Conservation (phyloP, 306 rosid genomes). For the Hippophae gyantsensis region DNA sequence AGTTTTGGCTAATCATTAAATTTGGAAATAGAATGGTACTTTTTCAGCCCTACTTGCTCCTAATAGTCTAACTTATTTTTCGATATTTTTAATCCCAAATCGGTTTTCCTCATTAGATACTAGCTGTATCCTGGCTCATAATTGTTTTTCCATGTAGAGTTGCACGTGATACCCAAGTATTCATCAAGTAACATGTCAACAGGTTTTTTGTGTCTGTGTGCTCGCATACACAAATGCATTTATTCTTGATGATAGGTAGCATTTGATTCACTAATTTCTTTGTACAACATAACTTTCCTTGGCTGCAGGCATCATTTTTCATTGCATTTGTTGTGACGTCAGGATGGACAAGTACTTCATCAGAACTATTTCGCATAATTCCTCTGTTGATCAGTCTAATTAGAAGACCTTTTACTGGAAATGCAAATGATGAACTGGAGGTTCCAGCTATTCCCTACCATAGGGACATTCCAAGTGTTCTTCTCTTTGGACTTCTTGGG, state of each 20-base stretch:
- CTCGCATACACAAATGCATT: too few species aligned
- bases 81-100: too few species aligned
- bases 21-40: too few species aligned
- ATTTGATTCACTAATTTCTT: constrained; percentile 12
- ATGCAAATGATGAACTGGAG: constrained; percentile 40
- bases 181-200: too few species aligned
- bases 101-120: too few species aligned
- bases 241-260: background rate
- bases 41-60: too few species aligned
- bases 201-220: too few species aligned
- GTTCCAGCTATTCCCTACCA: constrained; percentile 62
- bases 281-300: constrained; percentile 23
- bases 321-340: constrained; percentile 88
- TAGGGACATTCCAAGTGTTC: constrained; percentile 67
- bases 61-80: too few species aligned
- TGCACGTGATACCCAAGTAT: too few species aligned
- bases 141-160: too few species aligned
- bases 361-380: constrained; percentile 70
- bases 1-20: too few species aligned
- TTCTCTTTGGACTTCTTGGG: constrained; percentile 91
- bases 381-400: constrained; percentile 51
- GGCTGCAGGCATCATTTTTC: constrained; percentile 77
- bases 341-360: constrained; percentile 82
- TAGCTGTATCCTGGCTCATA: too few species aligned
- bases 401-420: constrained; percentile 39